phyloP scores from a whole-genome alignment of 148 eudicot genomes.

The Rhododendron ferrugineum region DNA sequence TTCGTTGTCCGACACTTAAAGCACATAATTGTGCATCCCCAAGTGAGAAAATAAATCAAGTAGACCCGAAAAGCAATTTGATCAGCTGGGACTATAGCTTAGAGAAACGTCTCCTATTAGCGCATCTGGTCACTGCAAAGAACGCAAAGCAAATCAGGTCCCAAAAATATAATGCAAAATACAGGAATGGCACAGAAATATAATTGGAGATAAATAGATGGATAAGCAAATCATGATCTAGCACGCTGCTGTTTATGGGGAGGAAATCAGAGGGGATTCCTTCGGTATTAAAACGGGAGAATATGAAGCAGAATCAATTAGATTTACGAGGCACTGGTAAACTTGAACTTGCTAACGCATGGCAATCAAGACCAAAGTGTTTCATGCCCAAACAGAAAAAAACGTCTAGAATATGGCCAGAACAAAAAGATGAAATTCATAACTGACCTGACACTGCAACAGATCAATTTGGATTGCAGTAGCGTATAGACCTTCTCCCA shows the following conservation, averaged over 20 bases:
- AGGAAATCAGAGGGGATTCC: neutral
- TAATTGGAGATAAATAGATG: neutral
- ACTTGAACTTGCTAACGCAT: neutral
- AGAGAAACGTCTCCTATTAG: neutral
- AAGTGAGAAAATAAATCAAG: neutral
- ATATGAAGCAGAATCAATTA: neutral
- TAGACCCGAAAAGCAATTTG: neutral
- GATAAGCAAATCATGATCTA: neutral
- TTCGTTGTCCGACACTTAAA: neutral
- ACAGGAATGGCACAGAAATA: neutral
- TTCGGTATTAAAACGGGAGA: neutral
- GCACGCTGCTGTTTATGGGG: neutral
- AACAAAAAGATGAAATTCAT: neutral
- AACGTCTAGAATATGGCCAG: neutral
- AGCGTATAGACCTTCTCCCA: neutral
- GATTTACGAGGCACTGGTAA: neutral
- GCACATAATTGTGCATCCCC: neutral
- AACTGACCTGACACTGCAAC: constrained; percentile 7
- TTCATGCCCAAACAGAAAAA: neutral
- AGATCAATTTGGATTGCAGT: neutral
- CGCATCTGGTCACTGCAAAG: neutral
- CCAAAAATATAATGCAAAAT: neutral
- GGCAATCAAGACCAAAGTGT: neutral
- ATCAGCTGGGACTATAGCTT: neutral
- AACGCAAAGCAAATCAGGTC: neutral